Evolutionary conservation across 2,329 filamentous ascomycete species (phyloP).

Genomic region (Aspergillus eucalypticola): DNA sequence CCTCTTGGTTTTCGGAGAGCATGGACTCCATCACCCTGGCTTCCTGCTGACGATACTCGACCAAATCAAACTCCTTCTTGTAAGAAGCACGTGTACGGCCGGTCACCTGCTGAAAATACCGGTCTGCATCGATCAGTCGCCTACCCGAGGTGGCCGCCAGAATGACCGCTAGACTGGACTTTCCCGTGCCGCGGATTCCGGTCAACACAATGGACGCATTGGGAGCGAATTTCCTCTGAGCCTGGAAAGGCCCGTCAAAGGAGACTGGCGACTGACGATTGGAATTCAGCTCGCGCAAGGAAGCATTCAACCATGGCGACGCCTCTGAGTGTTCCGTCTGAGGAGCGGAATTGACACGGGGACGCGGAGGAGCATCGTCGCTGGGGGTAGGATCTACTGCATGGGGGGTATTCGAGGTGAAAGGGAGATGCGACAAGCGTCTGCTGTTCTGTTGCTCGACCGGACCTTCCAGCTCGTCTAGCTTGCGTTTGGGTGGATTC

Average conservation of each 20-base stretch:
- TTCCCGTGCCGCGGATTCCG: constrained; percentile 72
- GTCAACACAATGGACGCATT: constrained; percentile 72
- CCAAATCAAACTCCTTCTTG: constrained; percentile 62
- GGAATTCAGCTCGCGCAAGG: constrained; percentile 31
- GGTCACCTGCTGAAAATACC: constrained; percentile 64
- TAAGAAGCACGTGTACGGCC: constrained; percentile 64
- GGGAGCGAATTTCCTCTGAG: constrained; percentile 49
- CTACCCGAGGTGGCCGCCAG: constrained; percentile 70
- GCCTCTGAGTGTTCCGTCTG: constrained; percentile 23
- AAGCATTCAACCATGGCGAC: constrained; percentile 16
- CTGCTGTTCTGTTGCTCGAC: constrained; percentile 18
- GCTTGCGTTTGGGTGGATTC: constrained; percentile 35
- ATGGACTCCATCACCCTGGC: constrained; percentile 62
- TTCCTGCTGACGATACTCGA: constrained; percentile 65
- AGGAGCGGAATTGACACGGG: not conserved
- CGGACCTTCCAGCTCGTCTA: constrained; percentile 27
- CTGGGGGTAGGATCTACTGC: not conserved
- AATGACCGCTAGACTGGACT: constrained; percentile 74
- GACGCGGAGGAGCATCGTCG: not conserved
- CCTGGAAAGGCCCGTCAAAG: constrained; percentile 30
- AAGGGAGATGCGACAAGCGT: constrained; percentile 7
- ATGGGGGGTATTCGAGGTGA: not conserved
- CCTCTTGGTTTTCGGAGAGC: constrained; percentile 59
- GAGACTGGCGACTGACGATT: constrained; percentile 30
- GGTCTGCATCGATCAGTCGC: constrained; percentile 68